A percentile compares a stretch with the other conserved stretches of the same genome.
Conservation (phyloP, 768 basidiomycete genomes). For the Lanmaoa pseudosensibilis region DNA sequence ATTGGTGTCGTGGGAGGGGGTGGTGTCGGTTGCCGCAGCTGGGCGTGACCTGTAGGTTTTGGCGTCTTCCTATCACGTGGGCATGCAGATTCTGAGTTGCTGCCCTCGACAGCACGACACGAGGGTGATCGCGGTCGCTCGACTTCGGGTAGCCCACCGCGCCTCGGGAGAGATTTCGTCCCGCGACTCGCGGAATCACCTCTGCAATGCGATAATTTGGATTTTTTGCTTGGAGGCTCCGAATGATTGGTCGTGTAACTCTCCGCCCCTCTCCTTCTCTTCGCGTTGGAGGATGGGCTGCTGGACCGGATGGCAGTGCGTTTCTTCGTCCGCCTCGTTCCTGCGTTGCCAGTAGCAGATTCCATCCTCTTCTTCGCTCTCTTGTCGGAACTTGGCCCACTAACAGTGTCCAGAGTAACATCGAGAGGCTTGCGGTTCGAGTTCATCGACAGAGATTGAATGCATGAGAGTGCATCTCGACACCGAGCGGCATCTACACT, state of each 20-base stretch:
- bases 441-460: constrained; percentile 2
- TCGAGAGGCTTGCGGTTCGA: neutral
- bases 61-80: constrained; percentile 5
- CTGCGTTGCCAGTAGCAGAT: neutral
- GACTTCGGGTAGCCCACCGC: neutral
- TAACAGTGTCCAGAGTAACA: neutral
- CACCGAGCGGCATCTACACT: neutral
- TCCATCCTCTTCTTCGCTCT: constrained; percentile 14
- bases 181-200: neutral
- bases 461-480: neutral
- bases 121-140: constrained; percentile 14
- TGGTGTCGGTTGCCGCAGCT: neutral
- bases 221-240: constrained; percentile 25
- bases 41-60: neutral
- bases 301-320: neutral
- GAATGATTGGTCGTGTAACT: neutral
- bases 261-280: constrained; percentile 1
- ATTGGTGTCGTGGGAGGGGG: neutral
- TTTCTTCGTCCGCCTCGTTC: constrained; percentile 9
- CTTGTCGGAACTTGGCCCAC: neutral
- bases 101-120: neutral
- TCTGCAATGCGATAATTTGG: constrained; percentile 8
- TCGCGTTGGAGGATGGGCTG: neutral
- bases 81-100: neutral
- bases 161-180: neutral